A percentile compares a stretch with the other conserved stretches of the same genome.
These are phyloP conservation scores for Trichoderma arundinaceum DNA, from an alignment of 2,329 filamentous ascomycete species.

Conservation along the genomic window DNA sequence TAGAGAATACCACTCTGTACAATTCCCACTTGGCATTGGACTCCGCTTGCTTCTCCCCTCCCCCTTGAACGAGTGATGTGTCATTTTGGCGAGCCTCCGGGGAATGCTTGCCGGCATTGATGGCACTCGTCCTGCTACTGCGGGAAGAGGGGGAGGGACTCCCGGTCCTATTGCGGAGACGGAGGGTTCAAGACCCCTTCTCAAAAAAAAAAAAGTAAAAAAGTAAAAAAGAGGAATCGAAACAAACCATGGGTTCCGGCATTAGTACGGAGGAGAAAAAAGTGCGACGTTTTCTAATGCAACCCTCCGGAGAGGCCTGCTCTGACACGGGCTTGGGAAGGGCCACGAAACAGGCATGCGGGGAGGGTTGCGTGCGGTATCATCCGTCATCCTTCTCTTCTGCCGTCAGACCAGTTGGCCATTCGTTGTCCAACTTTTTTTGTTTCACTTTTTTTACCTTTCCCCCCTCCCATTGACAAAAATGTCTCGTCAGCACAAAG, in stretches of 20 bases:
- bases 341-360: constrained; percentile 7
- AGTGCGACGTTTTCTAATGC: constrained; percentile 8
- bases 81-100: constrained; percentile 20
- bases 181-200: constrained; percentile 1
- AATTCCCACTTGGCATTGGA: not conserved
- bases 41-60: not conserved
- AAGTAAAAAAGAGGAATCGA: not conserved
- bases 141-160: constrained; percentile 3
- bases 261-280: constrained; percentile 11
- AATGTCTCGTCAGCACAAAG: constrained; percentile 7
- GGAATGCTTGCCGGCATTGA: constrained; percentile 29
- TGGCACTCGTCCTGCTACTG: constrained; percentile 10
- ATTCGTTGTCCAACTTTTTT: not conserved
- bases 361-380: constrained; percentile 18
- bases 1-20: not conserved
- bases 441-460: not conserved
- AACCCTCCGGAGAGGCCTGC: constrained; percentile 2
- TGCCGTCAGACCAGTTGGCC: not conserved
- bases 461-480: constrained; percentile 7
- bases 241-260: constrained; percentile 11
- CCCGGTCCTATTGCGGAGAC: constrained; percentile 28
- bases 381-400: not conserved
- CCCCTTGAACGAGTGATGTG: constrained; percentile 4
- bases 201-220: not conserved
- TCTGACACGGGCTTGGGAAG: not conserved